phyloP scores from a whole-genome alignment of 495 filamentous ascomycete species.

The Lepraria neglecta region DNA sequence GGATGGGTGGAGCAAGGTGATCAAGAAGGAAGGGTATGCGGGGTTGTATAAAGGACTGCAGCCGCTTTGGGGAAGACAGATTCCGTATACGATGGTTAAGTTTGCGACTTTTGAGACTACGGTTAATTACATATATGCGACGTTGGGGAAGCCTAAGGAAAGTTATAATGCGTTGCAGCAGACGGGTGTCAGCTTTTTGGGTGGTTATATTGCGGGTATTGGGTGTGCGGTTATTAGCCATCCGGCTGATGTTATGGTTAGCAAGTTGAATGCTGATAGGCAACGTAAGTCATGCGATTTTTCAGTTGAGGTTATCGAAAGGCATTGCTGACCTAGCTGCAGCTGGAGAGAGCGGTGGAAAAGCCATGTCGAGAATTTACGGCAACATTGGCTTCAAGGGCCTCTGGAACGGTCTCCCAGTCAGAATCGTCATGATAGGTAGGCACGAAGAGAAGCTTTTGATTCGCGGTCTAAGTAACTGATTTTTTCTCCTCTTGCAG shows the following conservation, averaged over 20 bases:
- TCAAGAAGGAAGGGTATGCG: slow-evolving; percentile 50
- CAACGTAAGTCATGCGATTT: slow-evolving; percentile 42
- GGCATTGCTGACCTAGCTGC: not conserved
- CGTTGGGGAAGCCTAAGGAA: slow-evolving; percentile 60
- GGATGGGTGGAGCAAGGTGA: slow-evolving; percentile 57
- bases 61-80: slow-evolving; percentile 65
- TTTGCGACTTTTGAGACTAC: slow-evolving; percentile 70
- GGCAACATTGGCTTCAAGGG: slow-evolving; percentile 65
- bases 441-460: too few species aligned
- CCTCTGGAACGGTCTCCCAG: slow-evolving; percentile 63
- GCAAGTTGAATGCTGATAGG: slow-evolving; percentile 60
- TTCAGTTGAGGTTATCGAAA: not conserved
- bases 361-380: slow-evolving; percentile 61
- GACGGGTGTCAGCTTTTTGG: slow-evolving; percentile 62
- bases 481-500: too few species aligned
- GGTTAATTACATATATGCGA: slow-evolving; percentile 55
- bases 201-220: slow-evolving; percentile 67
- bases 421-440: slow-evolving; percentile 54
- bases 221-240: slow-evolving; percentile 60
- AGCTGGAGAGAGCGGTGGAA: slow-evolving; percentile 58
- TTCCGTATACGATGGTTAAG: slow-evolving; percentile 72
- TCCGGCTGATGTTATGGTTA: slow-evolving; percentile 68
- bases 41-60: slow-evolving; percentile 64
- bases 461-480: too few species aligned
- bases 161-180: slow-evolving; percentile 55